Conservation (phyloP, 345 rosid genomes). For the Ailanthus altissimus region DNA sequence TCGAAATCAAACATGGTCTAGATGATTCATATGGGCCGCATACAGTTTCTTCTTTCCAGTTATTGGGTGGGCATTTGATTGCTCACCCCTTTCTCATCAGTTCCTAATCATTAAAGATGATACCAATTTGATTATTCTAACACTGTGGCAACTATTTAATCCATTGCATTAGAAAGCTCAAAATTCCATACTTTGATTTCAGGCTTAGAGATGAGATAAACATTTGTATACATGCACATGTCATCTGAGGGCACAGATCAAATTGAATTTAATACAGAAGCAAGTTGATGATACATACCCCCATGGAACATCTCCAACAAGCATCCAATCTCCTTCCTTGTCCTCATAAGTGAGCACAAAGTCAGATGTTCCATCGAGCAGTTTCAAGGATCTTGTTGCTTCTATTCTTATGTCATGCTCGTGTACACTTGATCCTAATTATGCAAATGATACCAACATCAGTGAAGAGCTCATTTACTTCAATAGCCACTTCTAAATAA, state of each 20-base stretch:
- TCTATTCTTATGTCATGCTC: slow-evolving; percentile 33
- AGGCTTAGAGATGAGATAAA: neutral
- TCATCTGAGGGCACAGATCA: neutral
- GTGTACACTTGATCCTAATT: slow-evolving; percentile 37
- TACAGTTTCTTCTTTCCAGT: neutral
- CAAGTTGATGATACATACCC: slow-evolving; percentile 45
- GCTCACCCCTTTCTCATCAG: neutral
- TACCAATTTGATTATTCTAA: neutral
- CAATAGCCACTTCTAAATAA: neutral
- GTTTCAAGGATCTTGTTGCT: slow-evolving; percentile 39
- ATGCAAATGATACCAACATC: slow-evolving; percentile 17
- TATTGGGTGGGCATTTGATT: neutral
- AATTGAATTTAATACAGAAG: neutral
- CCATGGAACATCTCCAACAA: slow-evolving; percentile 98
- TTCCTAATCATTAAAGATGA: neutral
- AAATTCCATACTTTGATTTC: slow-evolving; percentile 3
- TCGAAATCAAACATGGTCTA: neutral
- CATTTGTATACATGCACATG: neutral
- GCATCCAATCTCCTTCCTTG: slow-evolving; percentile 99
- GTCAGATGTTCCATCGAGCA: slow-evolving; percentile 75
- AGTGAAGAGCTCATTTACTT: neutral
- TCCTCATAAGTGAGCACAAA: slow-evolving; percentile 89
- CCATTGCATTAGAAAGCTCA: neutral
- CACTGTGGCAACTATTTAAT: neutral
- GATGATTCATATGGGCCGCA: neutral